Evolutionary conservation across 2,329 filamentous ascomycete genomes (phyloP).

Genomic region (Hymenoscyphus repandus): DNA sequence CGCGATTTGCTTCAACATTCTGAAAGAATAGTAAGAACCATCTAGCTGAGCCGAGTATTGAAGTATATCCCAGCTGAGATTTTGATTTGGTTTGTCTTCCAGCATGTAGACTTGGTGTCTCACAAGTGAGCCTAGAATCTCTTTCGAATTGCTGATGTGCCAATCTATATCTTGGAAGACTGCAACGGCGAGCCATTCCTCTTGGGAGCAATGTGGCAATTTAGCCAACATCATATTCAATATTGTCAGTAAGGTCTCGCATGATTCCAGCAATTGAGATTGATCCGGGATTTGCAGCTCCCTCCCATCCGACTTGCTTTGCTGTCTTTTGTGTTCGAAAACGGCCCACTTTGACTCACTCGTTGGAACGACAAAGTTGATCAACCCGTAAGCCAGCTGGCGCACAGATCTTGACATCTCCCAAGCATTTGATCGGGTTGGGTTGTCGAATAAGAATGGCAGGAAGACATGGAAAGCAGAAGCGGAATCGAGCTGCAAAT

Average conservation of each 20-base stretch:
- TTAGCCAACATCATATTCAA: slow-evolving; percentile 14
- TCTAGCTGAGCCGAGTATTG: slow-evolving; percentile 30
- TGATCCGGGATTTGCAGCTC: slow-evolving; percentile 24
- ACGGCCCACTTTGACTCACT: slow-evolving; percentile 18
- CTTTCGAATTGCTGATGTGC: slow-evolving; percentile 22
- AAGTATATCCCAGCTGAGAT: slow-evolving; percentile 29
- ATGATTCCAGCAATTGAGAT: slow-evolving; percentile 22
- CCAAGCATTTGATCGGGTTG: slow-evolving; percentile 52
- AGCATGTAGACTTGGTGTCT: slow-evolving; percentile 10
- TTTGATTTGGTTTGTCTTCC: background rate
- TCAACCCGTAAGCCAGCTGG: slow-evolving; percentile 49
- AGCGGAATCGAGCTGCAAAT: slow-evolving; percentile 21
- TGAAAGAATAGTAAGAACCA: slow-evolving; percentile 30
- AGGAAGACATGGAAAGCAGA: slow-evolving; percentile 50
- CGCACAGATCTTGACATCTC: slow-evolving; percentile 45
- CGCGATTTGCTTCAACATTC: slow-evolving; percentile 29
- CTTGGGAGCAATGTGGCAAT: slow-evolving; percentile 10
- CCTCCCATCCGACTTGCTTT: slow-evolving; percentile 22
- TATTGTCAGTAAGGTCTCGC: slow-evolving; percentile 14
- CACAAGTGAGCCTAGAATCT: slow-evolving; percentile 10
- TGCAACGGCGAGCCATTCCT: slow-evolving; percentile 24
- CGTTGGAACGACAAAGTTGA: slow-evolving; percentile 35
- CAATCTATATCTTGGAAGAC: slow-evolving; percentile 29
- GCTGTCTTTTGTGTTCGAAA: slow-evolving; percentile 28
- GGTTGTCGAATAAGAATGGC: slow-evolving; percentile 56